phyloP scores from a whole-genome alignment of 1,284 basidiomycete genomes.

The Ganoderma resinaceum region DNA sequence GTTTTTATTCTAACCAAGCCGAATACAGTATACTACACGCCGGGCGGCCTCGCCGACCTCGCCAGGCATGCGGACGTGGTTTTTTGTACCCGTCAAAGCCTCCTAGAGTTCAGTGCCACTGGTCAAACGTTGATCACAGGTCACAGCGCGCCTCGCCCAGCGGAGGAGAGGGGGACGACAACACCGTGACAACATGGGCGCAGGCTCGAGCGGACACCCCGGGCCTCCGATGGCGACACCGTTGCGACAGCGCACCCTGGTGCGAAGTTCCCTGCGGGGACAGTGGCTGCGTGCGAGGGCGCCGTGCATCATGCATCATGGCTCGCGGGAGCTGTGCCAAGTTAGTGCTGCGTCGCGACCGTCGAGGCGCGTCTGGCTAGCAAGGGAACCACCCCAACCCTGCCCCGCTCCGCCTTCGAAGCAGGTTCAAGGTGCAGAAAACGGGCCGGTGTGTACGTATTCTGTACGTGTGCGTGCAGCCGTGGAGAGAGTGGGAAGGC shows the following conservation, averaged over 20 bases:
- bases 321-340: slow-evolving; percentile 1
- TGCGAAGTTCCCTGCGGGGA: neutral
- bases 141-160: slow-evolving; percentile 1
- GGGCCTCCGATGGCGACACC: neutral
- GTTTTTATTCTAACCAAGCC: neutral
- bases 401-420: neutral
- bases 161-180: neutral
- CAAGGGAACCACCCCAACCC: neutral
- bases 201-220: neutral
- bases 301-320: neutral
- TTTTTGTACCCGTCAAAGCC: neutral
- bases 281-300: neutral
- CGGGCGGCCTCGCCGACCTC: neutral
- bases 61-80: neutral
- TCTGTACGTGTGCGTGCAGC: neutral
- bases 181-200: neutral
- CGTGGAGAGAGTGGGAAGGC: neutral
- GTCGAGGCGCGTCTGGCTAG: neutral
- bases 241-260: neutral
- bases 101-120: neutral
- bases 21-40: neutral
- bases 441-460: slow-evolving; percentile 2
- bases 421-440: neutral
- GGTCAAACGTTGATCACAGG: neutral
- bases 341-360: neutral